Base-by-base conservation (phyloP, 805 yeast species). In the Saturnispora quitensis region DNA sequence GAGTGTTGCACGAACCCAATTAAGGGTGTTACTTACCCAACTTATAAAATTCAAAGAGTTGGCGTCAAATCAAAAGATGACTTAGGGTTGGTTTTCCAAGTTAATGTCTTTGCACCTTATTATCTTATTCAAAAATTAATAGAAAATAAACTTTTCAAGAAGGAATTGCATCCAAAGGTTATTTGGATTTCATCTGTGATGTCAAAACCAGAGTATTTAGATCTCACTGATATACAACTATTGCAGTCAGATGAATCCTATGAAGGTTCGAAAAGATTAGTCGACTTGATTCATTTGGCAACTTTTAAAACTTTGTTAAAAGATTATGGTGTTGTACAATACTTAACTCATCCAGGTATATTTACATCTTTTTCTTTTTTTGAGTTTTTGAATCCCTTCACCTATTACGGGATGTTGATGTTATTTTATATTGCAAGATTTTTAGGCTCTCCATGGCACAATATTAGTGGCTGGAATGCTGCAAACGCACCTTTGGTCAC, bases 21-120 rank as follows among this genome's bases (percentile, higher is more conserved):
- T 28, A 78, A 79, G 45, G 93, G 93, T 2, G 91, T 84, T n/a
- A 93, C 98, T 0, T 80, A 77, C 53, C 97, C 97, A 8, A 80
- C 82, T 1, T 90, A 86, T 69, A 89, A 91, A 67, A 75, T 85
- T 38, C 98, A 93, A 72, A 74, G 77, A 52, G 74, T 79, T 17
- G 97, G 97, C 4, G 82, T 83, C 25, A 80, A 77, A 61, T 80
- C 96, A 1, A 65, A 62, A 18, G 99, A 93, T 67, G 89, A 80
- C 0, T 59, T 91, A 73, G 97, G 98, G 1, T 70, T 86, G 31
- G 89, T 89, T 4, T 93, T 91, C 71, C 96, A 93, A 68, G 95
- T 93, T 5, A 93, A 93, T 63, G 96, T 91, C n/a, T 88, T 93
- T 69, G 96, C 96, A 0, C 98, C 98, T 2, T 90, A 86, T 70